A percentile compares a stretch with the other conserved stretches of the same genome.
Evolutionary conservation across 495 filamentous ascomycete genomes (phyloP).

Genomic region (Aspergillus ellipticus): DNA sequence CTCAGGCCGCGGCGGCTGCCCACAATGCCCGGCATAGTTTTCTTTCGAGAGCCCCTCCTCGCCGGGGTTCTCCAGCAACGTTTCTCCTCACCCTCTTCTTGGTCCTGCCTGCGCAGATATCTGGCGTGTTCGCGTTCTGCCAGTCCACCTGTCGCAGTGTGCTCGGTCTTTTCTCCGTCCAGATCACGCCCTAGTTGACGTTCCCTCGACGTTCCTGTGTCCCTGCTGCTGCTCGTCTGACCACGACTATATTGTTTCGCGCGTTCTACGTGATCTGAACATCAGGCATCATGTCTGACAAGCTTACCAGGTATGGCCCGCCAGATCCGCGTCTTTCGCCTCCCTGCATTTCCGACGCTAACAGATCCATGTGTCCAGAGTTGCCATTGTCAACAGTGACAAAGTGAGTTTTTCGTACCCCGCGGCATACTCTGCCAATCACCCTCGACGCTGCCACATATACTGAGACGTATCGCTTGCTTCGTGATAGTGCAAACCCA

Average conservation of each 20-base stretch:
- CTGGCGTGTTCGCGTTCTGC: slow-evolving; percentile 13
- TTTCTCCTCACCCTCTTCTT: slow-evolving; percentile 12
- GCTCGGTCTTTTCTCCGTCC: slow-evolving; percentile 8
- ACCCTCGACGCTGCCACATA: slow-evolving; percentile 17
- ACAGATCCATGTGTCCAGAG: slow-evolving; percentile 50
- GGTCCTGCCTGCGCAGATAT: slow-evolving; percentile 18
- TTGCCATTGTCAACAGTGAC: slow-evolving; percentile 96
- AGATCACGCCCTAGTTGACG: neutral
- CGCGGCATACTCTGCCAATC: slow-evolving; percentile 23
- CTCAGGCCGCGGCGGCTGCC: slow-evolving; percentile 21
- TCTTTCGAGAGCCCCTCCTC: slow-evolving; percentile 26
- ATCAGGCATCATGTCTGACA: slow-evolving; percentile 69
- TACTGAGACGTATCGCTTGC: slow-evolving; percentile 29
- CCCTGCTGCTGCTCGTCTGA: slow-evolving; percentile 1
- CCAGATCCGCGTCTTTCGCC: neutral
- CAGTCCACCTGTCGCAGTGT: slow-evolving; percentile 16
- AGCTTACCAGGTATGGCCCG: slow-evolving; percentile 69
- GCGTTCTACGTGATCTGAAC: slow-evolving; percentile 20
- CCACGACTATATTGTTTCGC: slow-evolving; percentile 4
- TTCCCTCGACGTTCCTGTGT: slow-evolving; percentile 1
- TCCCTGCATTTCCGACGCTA: neutral
- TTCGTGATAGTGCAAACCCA: slow-evolving; percentile 82
- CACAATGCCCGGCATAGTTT: slow-evolving; percentile 32
- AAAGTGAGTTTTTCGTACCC: slow-evolving; percentile 62
- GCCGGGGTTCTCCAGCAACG: slow-evolving; percentile 14